Evolutionary conservation across 2,329 filamentous ascomycete genomes (phyloP).

Genomic region (Penicillium fuscoglaucum): DNA sequence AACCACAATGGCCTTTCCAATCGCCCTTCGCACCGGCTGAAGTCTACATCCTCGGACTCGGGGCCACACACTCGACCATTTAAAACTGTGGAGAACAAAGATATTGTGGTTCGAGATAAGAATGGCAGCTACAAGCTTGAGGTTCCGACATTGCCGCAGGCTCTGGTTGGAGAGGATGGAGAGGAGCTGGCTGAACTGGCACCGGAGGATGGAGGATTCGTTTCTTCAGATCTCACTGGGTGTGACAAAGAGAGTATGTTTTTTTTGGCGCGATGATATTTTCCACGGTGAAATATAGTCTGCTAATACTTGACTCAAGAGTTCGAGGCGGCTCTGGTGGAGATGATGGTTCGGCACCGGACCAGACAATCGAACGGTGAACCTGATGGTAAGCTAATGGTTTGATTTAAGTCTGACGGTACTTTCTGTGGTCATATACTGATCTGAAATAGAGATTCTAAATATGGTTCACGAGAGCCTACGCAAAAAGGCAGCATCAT

Average conservation of each 20-base stretch:
- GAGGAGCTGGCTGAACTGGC: constrained; percentile 47
- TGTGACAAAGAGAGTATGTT: constrained; percentile 45
- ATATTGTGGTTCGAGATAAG: constrained; percentile 53
- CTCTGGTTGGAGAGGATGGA: constrained; percentile 39
- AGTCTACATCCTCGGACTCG: constrained; percentile 25
- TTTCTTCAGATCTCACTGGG: constrained; percentile 41
- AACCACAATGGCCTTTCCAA: constrained; percentile 21
- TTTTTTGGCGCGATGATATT: background rate
- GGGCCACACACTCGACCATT: constrained; percentile 20
- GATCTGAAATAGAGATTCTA: constrained; percentile 59
- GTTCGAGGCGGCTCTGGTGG: constrained; percentile 48
- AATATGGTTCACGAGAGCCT: constrained; percentile 70
- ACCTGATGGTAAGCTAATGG: constrained; percentile 58
- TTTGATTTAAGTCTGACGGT: background rate
- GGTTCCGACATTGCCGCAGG: constrained; percentile 44
- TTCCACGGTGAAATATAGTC: background rate
- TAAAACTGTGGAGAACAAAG: constrained; percentile 38
- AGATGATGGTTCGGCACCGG: constrained; percentile 44
- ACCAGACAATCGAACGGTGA: constrained; percentile 59
- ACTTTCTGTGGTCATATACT: constrained; percentile 7
- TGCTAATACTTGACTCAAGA: constrained; percentile 31
- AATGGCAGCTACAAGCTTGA: constrained; percentile 52
- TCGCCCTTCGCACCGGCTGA: constrained; percentile 27
- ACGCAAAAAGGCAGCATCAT: constrained; percentile 67
- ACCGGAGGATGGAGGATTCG: constrained; percentile 57